Base-by-base conservation (phyloP, 1,284 basidiomycete genomes). In the Trichosporon inkin region DNA sequence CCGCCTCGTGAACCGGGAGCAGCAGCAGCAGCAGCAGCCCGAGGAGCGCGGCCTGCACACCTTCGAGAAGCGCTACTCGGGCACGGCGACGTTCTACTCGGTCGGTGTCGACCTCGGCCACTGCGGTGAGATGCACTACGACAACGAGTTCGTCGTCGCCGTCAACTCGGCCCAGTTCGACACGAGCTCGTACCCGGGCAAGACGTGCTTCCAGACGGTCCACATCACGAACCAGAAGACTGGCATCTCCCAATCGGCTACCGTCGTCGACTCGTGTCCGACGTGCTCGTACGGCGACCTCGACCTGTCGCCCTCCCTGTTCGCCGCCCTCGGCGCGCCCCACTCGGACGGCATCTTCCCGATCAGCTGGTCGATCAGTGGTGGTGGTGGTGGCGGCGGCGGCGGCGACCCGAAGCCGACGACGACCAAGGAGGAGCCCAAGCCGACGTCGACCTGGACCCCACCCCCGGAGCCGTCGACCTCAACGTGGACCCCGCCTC, bases 221-320 rank as follows among this genome's bases (percentile, higher is more conserved):
- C 84, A 83, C 35, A 87, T 92, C 71, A 78, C 81, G 4, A 85
- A 82, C 72, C 88, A 87, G 64, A 86, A 85, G 74, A 82, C 83
- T 3, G 79, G 84, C 10, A 49, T 49, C 44, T n/a, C 44, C 16
- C 44, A 49, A 22, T 67, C 73, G 17, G 90, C 89, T 1, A 79
- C 75, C 8, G 84, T 92, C 66, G 81, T 81, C 69, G 89, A 91
- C 75, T 81, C 82, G 82, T 79, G 75, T 62, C 76, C 76, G 3
- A 61, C 58, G 32, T 77, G 76, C 62, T 58, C 58, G 3, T 82
- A 75, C 44, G 85, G 84, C 37, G 89, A 84, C 47, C 84, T 96
- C 58, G 92, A 96, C 80, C 81, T 94, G 62, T 88, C 88, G 24
- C 73, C 76, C 11, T 83, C 85, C 56, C 84, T 96, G 44, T 96